A percentile compares a stretch with the other conserved stretches of the same genome.
phyloP scores from a whole-genome alignment of 192 early-diverging fungal genomes.

The Kappamyces sp. region DNA sequence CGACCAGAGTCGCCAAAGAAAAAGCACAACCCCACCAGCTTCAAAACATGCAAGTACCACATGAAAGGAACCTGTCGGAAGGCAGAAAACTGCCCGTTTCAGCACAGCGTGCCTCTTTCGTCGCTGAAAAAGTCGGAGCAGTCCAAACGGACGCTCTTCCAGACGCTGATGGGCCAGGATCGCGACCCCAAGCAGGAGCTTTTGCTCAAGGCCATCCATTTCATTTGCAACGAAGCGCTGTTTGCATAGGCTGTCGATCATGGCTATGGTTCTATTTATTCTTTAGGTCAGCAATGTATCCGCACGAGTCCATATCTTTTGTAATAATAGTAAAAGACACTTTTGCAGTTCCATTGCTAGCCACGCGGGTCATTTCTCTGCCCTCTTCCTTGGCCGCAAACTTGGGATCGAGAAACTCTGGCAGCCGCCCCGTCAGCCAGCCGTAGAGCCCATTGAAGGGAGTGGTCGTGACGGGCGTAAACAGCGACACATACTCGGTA shows the following conservation, averaged over 20 bases:
- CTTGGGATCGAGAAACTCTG: conserved; percentile 54
- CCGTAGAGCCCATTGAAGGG: conserved; percentile 48
- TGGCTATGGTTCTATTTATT: too few species aligned
- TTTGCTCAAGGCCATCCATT: too few species aligned
- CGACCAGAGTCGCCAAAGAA: conserved; percentile 18
- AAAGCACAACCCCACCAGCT: conserved; percentile 12
- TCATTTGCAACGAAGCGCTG: too few species aligned
- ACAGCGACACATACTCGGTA: conserved; percentile 42
- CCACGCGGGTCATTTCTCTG: conserved; percentile 51
- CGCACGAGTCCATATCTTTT: conserved; percentile 48
- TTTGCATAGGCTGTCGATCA: too few species aligned
- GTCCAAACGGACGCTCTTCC: too few species aligned
- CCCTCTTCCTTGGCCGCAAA: conserved; percentile 44
- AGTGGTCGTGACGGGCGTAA: conserved; percentile 46
- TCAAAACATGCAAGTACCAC: conserved; percentile 34
- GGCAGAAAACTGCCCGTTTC: conserved; percentile 32
- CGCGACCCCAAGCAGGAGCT: too few species aligned
- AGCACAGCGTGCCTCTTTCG: conserved; percentile 8
- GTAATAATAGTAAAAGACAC: conserved; percentile 39
- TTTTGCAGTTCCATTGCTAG: conserved; percentile 49
- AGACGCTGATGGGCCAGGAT: too few species aligned
- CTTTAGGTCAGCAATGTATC: conserved; percentile 18
- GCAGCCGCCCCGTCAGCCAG: conserved; percentile 40
- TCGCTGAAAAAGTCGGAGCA: too few species aligned
- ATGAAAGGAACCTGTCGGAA: conserved; percentile 28